Evolutionary conservation across 1,284 basidiomycete species (phyloP).

Genomic region (Microbotryum scabiosae): DNA sequence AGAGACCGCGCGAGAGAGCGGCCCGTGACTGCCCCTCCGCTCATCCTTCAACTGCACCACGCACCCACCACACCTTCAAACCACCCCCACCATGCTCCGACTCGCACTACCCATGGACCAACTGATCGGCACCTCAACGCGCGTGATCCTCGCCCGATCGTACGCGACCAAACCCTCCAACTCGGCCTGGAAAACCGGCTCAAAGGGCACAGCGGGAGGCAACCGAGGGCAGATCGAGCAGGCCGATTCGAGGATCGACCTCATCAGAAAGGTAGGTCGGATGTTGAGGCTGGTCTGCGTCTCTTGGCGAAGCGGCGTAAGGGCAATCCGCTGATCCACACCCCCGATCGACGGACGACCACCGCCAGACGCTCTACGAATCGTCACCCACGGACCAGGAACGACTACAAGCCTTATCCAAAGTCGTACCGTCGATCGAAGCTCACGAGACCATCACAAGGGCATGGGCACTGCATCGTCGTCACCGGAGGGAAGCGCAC

Average conservation of each 20-base stretch:
- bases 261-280: slow-evolving; percentile 22
- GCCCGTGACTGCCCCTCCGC: too few relatives aligned
- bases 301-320: background rate
- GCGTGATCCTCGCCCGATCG: background rate
- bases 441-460: slow-evolving; percentile 90
- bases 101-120: slow-evolving; percentile 3
- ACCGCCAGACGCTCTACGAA: slow-evolving; percentile 25
- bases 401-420: slow-evolving; percentile 25
- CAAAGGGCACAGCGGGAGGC: slow-evolving; percentile 2
- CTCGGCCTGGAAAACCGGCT: background rate
- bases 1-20: too few relatives aligned
- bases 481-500: slow-evolving; percentile 61
- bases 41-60: too few relatives aligned
- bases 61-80: background rate
- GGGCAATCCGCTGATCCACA: background rate
- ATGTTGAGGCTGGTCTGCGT: background rate
- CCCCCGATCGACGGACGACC: background rate
- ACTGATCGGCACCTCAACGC: slow-evolving; percentile 3
- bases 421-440: slow-evolving; percentile 45
- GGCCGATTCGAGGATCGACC: slow-evolving; percentile 15
- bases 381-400: slow-evolving; percentile 19
- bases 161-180: slow-evolving; percentile 5
- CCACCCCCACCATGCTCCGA: slow-evolving; percentile 1
- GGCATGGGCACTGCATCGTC: slow-evolving; percentile 75
- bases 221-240: slow-evolving; percentile 8